Evolutionary conservation across 257 asterid species (phyloP).

Genomic region (Perilla frutescens): DNA sequence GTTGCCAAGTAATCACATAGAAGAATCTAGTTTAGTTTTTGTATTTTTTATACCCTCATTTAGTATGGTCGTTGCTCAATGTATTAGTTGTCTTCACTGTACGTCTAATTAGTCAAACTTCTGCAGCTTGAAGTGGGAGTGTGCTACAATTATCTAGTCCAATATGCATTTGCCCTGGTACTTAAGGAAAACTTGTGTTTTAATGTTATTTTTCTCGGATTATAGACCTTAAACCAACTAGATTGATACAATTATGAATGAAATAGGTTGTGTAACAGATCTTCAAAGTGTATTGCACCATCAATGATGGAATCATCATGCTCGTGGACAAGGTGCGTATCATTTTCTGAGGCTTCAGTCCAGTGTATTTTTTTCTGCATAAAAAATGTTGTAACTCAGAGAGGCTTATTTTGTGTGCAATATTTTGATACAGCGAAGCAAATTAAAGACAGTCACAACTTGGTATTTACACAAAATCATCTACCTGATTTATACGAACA

Average conservation of each 20-base stretch:
- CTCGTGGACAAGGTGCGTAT: conserved; percentile 79
- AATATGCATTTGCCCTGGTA: conserved; percentile 90
- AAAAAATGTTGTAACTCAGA: neutral
- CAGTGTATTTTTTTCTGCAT: neutral
- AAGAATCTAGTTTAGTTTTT: no score
- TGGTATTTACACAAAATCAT: conserved; percentile 68
- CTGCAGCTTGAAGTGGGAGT: conserved; percentile 94
- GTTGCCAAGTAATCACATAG: conserved; percentile 76
- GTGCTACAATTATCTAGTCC: conserved; percentile 73
- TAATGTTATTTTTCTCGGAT: no score
- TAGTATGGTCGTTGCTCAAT: neutral
- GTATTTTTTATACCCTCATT: no score
- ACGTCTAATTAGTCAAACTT: neutral
- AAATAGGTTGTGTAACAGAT: conserved; percentile 83
- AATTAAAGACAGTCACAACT: conserved; percentile 83
- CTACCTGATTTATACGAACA: no score
- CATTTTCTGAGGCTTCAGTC: neutral
- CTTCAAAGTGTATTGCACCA: conserved; percentile 86
- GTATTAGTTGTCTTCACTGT: neutral
- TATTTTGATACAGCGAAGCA: conserved; percentile 86
- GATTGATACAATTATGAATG: neutral
- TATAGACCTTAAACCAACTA: neutral
- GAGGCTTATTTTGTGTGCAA: conserved; percentile 43
- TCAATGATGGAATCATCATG: conserved; percentile 88
- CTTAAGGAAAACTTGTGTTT: neutral